Conservation (phyloP, 73 alveolate genomes). For the Paraurostyla sp. region DNA sequence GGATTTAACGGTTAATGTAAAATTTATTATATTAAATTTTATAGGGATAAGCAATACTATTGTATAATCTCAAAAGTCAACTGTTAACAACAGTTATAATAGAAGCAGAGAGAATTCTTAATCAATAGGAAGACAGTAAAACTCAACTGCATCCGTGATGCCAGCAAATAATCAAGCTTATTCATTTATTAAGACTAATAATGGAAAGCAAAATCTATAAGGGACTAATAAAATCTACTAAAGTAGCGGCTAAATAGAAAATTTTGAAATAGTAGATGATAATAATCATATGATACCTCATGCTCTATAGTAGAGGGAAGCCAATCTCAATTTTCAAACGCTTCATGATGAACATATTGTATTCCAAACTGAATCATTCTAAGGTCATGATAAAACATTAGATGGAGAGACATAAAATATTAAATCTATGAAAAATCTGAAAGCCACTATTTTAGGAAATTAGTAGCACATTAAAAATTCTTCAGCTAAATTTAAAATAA, state of each 20-base stretch:
- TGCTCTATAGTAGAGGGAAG: neutral
- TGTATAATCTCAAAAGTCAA: neutral
- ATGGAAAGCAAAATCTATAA: neutral
- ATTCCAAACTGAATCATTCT: neutral
- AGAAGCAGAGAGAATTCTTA: slow-evolving; percentile 34
- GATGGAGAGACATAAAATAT: slow-evolving; percentile 45
- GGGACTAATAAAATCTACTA: too few relatives aligned
- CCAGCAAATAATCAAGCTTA: slow-evolving; percentile 42
- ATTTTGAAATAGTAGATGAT: slow-evolving; percentile 4
- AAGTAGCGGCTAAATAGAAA: neutral
- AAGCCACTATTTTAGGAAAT: slow-evolving; percentile 12
- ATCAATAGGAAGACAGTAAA: neutral
- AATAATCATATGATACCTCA: slow-evolving; percentile 13
- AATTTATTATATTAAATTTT: neutral
- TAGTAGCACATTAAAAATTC: neutral
- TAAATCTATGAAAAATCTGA: slow-evolving; percentile 23
- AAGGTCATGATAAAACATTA: neutral
- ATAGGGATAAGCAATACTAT: slow-evolving; percentile 10
- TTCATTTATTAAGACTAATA: neutral
- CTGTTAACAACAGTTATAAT: neutral
- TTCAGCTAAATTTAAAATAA: slow-evolving; percentile 5
- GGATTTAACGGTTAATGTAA: neutral
- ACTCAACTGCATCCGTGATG: too few relatives aligned
- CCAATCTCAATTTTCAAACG: neutral
- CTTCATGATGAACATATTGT: neutral